Base-by-base conservation (phyloP, 345 rosid genomes). In the Crucihimalaya himalaica region DNA sequence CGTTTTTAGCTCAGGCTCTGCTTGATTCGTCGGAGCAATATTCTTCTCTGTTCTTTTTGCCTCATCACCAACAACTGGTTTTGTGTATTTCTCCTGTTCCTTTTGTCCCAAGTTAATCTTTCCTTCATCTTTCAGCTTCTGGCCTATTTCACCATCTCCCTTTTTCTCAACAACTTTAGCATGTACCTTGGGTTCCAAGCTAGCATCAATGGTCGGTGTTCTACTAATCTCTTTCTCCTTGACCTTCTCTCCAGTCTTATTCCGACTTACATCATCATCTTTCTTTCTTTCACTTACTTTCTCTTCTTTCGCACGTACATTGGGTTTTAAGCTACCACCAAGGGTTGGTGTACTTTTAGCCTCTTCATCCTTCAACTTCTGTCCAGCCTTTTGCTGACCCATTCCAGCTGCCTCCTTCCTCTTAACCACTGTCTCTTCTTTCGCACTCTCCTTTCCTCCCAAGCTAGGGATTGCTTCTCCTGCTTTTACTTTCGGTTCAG, bases 361-460 rank as follows among this genome's bases (percentile, higher is more conserved):
- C 29, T 61, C 69, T 21, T 75, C 57, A 12, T 75, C 73, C 64
- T 66, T 59, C 16, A 63, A 8, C 31, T 52, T 68, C 15, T 60
- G 63, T 46, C 5, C 25, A 27, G 3, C 34, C 61, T 45, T 69
- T 23, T 54, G 65, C 60, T 61, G 70, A 32, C 58, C 74, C 11
- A 27, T 5, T 28, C 66, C 54, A 67, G 53, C 20, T 59, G 18
- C 14, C 29, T 46, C 79, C 56, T 60, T 75, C 68, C 52, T 67
- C 55, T 74, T 73, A 51, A 60, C 47, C 34, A 21, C 6, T 40
- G 51, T 75, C 68, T 60, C 74, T 52, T 69, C 75, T 54, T 68
- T 63, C 43, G 16, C 8, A 35, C 15, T 20, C 69, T 69, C 79
- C 42, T 69, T 62, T 3, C 34, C 14, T 0, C 16, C 19, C 25